Percentiles rank a stretch among this genome's conserved stretches.
These are phyloP conservation scores for Poa pratensis DNA, from an alignment of 176 grass and related monocot species.

Conservation along the genomic window DNA sequence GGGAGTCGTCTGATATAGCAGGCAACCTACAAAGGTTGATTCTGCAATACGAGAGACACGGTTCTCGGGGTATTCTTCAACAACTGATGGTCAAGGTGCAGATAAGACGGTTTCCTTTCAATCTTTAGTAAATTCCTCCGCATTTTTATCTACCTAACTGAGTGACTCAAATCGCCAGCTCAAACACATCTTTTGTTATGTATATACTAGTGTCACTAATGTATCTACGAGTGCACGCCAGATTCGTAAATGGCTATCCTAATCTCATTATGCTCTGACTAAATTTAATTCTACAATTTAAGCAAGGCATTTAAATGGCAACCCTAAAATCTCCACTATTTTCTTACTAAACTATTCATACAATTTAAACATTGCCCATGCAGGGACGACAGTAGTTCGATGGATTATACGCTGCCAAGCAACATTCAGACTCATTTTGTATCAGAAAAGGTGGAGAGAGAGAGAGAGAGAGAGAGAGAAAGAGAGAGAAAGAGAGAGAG, in stretches of 20 bases:
- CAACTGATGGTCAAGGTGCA: conserved; percentile 11
- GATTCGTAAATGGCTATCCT: not conserved
- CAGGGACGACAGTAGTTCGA: not conserved
- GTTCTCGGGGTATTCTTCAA: not conserved
- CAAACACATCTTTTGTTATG: not conserved
- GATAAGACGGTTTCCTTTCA: not conserved
- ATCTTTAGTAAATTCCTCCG: not conserved
- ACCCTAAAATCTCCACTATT: not conserved
- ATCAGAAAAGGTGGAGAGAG: not conserved
- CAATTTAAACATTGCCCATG: not conserved
- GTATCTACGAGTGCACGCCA: not conserved
- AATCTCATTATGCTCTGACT: not conserved
- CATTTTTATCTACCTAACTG: conserved; percentile 6
- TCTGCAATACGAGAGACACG: not conserved
- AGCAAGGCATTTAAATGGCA: not conserved
- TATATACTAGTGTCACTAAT: not conserved
- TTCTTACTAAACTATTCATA: not conserved
- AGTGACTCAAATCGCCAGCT: not conserved
- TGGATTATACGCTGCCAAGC: not conserved
- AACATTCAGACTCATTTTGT: not conserved
- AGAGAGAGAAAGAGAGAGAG: too few species aligned
- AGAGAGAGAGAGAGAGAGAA: too few species aligned
- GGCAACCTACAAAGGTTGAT: not conserved
- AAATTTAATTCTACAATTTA: not conserved
- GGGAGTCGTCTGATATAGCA: not conserved